Conservation (phyloP, 371 early-diverging fungal genomes). For the Saksenaea vasiformis region DNA sequence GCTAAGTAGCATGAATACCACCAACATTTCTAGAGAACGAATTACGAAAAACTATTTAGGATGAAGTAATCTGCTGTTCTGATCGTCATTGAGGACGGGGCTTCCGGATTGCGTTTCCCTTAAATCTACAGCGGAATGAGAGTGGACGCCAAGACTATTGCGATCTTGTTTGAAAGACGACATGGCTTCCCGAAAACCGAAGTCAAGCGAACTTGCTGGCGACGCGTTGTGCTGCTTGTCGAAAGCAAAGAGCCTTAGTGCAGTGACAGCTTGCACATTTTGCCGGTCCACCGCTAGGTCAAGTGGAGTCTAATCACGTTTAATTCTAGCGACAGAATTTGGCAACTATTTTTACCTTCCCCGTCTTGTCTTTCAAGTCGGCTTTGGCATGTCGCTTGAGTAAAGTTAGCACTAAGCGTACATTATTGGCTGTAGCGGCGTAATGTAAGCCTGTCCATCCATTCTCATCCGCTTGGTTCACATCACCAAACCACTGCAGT, state of each 20-base stretch:
- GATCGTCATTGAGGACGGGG: constrained; percentile 34
- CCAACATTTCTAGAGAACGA: background rate
- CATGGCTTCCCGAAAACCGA: constrained; percentile 59
- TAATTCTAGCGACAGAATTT: background rate
- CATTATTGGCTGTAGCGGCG: constrained; percentile 72
- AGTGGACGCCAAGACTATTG: constrained; percentile 16
- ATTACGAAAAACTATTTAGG: background rate
- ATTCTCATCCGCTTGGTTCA: constrained; percentile 58
- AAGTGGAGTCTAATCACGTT: constrained; percentile 54
- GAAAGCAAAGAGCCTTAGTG: constrained; percentile 55
- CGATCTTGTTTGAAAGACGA: constrained; percentile 40
- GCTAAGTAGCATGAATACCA: no score
- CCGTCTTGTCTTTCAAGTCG: constrained; percentile 59
- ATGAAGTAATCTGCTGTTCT: constrained; percentile 32
- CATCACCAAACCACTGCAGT: constrained; percentile 68
- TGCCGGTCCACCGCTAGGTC: constrained; percentile 70
- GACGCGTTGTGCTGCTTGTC: constrained; percentile 52
- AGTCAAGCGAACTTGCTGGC: constrained; percentile 46
- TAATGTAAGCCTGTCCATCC: constrained; percentile 82
- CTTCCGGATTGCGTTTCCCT: constrained; percentile 16
- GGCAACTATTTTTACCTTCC: constrained; percentile 36
- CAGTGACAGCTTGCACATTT: constrained; percentile 64
- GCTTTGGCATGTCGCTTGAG: constrained; percentile 71
- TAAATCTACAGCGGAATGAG: constrained; percentile 46
- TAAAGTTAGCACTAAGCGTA: constrained; percentile 62